Evolutionary conservation across 1,139 yeast species (phyloP).

Genomic region (Lodderomyces beijingensis): DNA sequence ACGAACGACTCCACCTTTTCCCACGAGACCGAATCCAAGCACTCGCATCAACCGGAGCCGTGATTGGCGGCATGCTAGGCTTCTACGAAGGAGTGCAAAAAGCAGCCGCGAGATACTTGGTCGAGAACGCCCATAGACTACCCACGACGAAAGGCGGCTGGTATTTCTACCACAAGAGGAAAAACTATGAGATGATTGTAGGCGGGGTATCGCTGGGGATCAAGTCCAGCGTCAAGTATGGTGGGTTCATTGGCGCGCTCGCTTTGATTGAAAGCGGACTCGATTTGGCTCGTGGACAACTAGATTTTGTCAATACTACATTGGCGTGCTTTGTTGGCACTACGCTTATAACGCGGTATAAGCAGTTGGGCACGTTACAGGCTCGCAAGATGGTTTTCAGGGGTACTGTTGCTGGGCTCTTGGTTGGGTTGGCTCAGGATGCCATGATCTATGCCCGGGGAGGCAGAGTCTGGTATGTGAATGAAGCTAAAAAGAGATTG

Average conservation of each 20-base stretch:
- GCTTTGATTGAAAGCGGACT: conserved; percentile 61
- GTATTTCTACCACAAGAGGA: conserved; percentile 85
- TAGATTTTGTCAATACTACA: conserved; percentile 61
- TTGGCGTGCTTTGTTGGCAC: conserved; percentile 39
- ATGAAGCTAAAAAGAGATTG: conserved; percentile 11
- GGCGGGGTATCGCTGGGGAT: conserved; percentile 48
- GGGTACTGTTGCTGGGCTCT: conserved; percentile 56
- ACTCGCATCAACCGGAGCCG: conserved; percentile 36
- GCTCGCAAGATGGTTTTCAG: conserved; percentile 43
- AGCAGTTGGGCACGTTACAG: conserved; percentile 45
- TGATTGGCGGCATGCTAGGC: conserved; percentile 61
- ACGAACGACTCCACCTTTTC: conserved; percentile 39
- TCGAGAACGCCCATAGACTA: conserved; percentile 78
- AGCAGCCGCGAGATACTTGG: conserved; percentile 60
- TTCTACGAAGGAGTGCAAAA: conserved; percentile 55
- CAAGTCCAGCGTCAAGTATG: conserved; percentile 40
- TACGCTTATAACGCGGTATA: conserved; percentile 44
- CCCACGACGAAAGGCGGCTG: conserved; percentile 81
- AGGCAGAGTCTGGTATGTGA: conserved; percentile 61
- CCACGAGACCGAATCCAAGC: conserved; percentile 35
- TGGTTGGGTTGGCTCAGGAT: conserved; percentile 66
- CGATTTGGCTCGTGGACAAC: conserved; percentile 48
- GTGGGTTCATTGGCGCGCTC: conserved; percentile 45
- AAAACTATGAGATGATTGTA: conserved; percentile 68
- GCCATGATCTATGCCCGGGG: conserved; percentile 53